Conservation (phyloP, 2,329 filamentous ascomycete genomes). For the Fusarium fujikuroi region DNA sequence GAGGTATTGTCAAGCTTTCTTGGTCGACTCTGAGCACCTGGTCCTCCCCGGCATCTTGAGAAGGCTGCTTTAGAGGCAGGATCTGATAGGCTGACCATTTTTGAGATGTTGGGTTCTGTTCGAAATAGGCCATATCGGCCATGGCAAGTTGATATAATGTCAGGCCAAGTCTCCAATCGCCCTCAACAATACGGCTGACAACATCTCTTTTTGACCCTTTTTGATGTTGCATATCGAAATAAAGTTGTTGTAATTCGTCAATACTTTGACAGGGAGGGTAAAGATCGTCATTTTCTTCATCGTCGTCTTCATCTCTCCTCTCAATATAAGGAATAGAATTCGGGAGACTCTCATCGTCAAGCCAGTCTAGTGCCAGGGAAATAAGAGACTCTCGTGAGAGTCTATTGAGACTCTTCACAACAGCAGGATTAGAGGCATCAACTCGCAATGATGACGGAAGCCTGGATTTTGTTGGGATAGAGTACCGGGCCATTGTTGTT, state of each 20-base stretch:
- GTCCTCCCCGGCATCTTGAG: conserved; percentile 52
- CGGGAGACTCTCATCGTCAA: conserved; percentile 72
- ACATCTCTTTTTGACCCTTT: conserved; percentile 73
- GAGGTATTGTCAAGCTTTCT: conserved; percentile 66
- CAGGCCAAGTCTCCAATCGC: conserved; percentile 75
- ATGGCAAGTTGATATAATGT: conserved; percentile 75
- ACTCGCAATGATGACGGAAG: conserved; percentile 78
- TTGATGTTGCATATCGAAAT: conserved; percentile 67
- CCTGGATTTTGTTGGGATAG: conserved; percentile 76
- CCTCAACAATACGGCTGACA: conserved; percentile 70
- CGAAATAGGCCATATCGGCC: conserved; percentile 73
- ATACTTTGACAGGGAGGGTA: conserved; percentile 75
- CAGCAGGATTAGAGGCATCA: conserved; percentile 70
- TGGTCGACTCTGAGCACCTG: conserved; percentile 56
- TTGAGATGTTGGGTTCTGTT: conserved; percentile 71
- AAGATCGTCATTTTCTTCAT: conserved; percentile 71
- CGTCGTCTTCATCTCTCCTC: conserved; percentile 56
- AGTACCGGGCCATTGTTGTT: conserved; percentile 63
- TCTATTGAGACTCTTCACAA: conserved; percentile 73
- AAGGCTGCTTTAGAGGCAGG: conserved; percentile 59
- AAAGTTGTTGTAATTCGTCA: conserved; percentile 73
- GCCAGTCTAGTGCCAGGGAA: conserved; percentile 80
- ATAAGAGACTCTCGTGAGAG: conserved; percentile 79
- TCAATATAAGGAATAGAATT: conserved; percentile 56
- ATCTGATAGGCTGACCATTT: conserved; percentile 73